phyloP scores from a whole-genome alignment of 768 basidiomycete species.

The Boletus barrowsii region DNA sequence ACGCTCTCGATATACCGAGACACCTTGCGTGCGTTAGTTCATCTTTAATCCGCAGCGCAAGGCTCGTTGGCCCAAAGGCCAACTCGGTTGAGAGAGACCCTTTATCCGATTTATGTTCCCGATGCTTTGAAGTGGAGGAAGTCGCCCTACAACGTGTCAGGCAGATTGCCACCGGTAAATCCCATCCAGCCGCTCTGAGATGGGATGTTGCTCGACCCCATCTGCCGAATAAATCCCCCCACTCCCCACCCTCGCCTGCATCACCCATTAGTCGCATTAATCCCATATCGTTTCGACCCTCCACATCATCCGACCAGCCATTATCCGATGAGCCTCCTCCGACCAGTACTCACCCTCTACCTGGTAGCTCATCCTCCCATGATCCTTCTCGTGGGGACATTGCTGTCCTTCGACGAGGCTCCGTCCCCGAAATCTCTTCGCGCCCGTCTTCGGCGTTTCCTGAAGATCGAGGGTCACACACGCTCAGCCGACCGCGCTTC shows the following conservation, averaged over 20 bases:
- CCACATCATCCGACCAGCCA: constrained; percentile 43
- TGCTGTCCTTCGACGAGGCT: constrained; percentile 24
- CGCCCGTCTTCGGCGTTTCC: constrained; percentile 6
- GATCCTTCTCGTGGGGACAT: constrained; percentile 5
- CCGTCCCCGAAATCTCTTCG: constrained; percentile 24
- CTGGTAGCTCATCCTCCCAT: not conserved
- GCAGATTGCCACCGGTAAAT: constrained; percentile 41
- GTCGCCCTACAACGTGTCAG: constrained; percentile 64
- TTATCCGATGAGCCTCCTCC: constrained; percentile 24
- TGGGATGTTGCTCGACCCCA: constrained; percentile 15
- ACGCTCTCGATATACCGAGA: constrained; percentile 73
- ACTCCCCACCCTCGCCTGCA: constrained; percentile 20
- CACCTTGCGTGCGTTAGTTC: constrained; percentile 76
- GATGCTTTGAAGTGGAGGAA: constrained; percentile 70
- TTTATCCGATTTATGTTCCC: constrained; percentile 54
- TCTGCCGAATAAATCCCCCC: not conserved
- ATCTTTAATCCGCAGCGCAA: constrained; percentile 63
- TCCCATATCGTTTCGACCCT: constrained; percentile 39
- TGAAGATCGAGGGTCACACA: constrained; percentile 21
- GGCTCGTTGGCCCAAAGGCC: constrained; percentile 40
- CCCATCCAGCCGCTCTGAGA: constrained; percentile 9
- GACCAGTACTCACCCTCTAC: not conserved
- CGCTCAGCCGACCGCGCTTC: constrained; percentile 21
- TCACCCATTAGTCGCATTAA: constrained; percentile 14
- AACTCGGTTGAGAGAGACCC: constrained; percentile 32